These are phyloP conservation scores for Plantago major DNA, from an alignment of 257 asterid genomes.

Conservation along the genomic window DNA sequence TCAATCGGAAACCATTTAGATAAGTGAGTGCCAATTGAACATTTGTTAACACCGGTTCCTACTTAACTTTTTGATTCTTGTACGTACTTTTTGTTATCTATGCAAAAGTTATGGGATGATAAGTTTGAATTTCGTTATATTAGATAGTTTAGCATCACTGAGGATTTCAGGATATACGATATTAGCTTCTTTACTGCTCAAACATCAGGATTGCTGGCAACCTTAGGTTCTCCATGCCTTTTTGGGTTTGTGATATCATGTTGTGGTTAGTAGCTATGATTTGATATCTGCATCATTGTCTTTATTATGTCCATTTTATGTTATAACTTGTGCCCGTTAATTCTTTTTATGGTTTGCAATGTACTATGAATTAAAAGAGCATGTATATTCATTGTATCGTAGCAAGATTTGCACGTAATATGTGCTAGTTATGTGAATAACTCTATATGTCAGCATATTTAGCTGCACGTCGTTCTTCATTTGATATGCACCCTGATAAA, in stretches of 20 bases:
- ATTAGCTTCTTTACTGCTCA: background rate
- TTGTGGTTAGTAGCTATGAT: background rate
- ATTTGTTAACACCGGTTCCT: conserved; percentile 4
- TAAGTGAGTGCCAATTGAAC: background rate
- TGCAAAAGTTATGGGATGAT: background rate
- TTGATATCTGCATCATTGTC: background rate
- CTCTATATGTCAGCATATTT: background rate
- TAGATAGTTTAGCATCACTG: background rate
- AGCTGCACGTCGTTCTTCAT: background rate
- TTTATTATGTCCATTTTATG: too few relatives aligned
- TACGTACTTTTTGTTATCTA: background rate
- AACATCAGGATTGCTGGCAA: background rate
- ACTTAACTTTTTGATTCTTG: background rate
- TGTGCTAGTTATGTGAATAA: background rate
- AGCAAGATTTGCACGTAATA: background rate
- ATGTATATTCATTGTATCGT: background rate
- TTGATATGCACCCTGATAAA: background rate
- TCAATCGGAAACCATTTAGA: too few relatives aligned
- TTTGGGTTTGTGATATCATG: background rate
- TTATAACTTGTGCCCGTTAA: too few relatives aligned
- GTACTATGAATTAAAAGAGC: background rate
- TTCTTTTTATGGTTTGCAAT: too few relatives aligned
- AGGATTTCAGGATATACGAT: background rate
- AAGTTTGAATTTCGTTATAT: background rate
- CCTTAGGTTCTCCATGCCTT: too few relatives aligned